phyloP scores from a whole-genome alignment of 208 protist genomes.

The Trypanosomatidae sp. region DNA sequence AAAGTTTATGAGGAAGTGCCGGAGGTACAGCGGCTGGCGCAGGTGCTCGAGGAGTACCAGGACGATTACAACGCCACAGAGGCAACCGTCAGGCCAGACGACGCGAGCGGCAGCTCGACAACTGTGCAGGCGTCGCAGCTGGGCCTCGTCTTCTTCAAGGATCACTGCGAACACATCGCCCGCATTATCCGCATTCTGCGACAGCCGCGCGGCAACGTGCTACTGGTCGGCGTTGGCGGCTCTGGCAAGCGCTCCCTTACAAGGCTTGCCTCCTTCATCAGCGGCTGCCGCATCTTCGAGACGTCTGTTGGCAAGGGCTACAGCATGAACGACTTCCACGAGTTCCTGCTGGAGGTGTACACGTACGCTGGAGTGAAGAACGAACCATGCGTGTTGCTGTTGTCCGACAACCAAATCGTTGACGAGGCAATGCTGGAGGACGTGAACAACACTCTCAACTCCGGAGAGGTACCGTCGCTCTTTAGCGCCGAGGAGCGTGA shows the following conservation, averaged over 20 bases:
- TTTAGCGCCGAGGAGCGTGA: slow-evolving; percentile 96
- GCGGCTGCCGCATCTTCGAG: slow-evolving; percentile 90
- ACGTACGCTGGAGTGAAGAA: slow-evolving; percentile 89
- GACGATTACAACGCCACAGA: slow-evolving; percentile 92
- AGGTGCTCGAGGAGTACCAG: slow-evolving; percentile 90
- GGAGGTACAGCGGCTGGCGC: slow-evolving; percentile 67
- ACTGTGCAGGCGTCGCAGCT: slow-evolving; percentile 47
- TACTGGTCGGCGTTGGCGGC: slow-evolving; percentile 97
- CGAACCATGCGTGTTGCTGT: slow-evolving; percentile 91
- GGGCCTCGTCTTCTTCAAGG: slow-evolving; percentile 93
- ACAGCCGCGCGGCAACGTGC: slow-evolving; percentile 96
- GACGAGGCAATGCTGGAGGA: slow-evolving; percentile 97
- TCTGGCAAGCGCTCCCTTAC: slow-evolving; percentile 96
- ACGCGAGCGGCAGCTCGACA: slow-evolving; percentile 9
- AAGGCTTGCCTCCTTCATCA: slow-evolving; percentile 91
- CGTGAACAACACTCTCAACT: slow-evolving; percentile 98
- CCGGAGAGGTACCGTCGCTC: slow-evolving; percentile 97
- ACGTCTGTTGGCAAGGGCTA: slow-evolving; percentile 94
- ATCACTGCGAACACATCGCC: slow-evolving; percentile 96
- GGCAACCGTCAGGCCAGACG: slow-evolving; percentile 24
- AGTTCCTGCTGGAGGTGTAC: slow-evolving; percentile 92
- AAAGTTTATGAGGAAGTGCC: slow-evolving; percentile 89
- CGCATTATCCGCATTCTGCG: slow-evolving; percentile 96
- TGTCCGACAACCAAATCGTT: slow-evolving; percentile 97
- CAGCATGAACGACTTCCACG: slow-evolving; percentile 91